These are phyloP conservation scores for Lactarius tabidus DNA, from an alignment of 768 basidiomycete species.

Conservation along the genomic window DNA sequence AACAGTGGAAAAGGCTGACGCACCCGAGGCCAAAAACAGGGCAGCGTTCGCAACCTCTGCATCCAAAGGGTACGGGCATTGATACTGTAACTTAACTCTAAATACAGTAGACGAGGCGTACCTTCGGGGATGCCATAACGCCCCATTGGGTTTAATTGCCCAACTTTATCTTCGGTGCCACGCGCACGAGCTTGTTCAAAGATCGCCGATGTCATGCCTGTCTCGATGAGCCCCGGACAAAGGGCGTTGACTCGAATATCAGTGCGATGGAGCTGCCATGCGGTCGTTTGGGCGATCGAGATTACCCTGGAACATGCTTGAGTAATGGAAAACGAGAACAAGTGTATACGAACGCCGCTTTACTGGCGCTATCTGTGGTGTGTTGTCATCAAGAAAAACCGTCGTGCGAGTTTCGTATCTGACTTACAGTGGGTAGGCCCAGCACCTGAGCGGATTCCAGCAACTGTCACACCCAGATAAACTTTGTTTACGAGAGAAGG, in stretches of 20 bases:
- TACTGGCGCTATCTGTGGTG: slow-evolving; percentile 77
- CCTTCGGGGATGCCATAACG: slow-evolving; percentile 82
- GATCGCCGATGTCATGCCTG: slow-evolving; percentile 78
- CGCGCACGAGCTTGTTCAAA: slow-evolving; percentile 75
- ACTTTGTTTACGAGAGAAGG: not conserved
- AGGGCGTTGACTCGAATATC: slow-evolving; percentile 88
- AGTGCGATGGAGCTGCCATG: slow-evolving; percentile 73
- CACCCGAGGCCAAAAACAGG: slow-evolving; percentile 85
- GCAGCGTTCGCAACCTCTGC: slow-evolving; percentile 84
- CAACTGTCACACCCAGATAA: slow-evolving; percentile 44
- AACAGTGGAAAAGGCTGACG: not conserved
- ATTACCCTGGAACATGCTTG: slow-evolving; percentile 56
- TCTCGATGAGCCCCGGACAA: slow-evolving; percentile 92
- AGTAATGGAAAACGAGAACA: slow-evolving; percentile 10
- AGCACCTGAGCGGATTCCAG: slow-evolving; percentile 78
- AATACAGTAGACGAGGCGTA: slow-evolving; percentile 31
- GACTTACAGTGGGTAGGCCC: slow-evolving; percentile 76
- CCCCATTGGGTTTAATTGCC: slow-evolving; percentile 78
- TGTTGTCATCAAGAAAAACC: slow-evolving; percentile 26
- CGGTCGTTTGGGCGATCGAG: slow-evolving; percentile 78
- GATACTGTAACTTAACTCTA: slow-evolving; percentile 19
- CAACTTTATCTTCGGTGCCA: slow-evolving; percentile 73
- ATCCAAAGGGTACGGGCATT: not conserved
- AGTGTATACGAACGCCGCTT: slow-evolving; percentile 69
- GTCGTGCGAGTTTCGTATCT: not conserved